Evolutionary conservation across 495 filamentous ascomycete genomes (phyloP).

Genomic region (Penicillium cataractarum): DNA sequence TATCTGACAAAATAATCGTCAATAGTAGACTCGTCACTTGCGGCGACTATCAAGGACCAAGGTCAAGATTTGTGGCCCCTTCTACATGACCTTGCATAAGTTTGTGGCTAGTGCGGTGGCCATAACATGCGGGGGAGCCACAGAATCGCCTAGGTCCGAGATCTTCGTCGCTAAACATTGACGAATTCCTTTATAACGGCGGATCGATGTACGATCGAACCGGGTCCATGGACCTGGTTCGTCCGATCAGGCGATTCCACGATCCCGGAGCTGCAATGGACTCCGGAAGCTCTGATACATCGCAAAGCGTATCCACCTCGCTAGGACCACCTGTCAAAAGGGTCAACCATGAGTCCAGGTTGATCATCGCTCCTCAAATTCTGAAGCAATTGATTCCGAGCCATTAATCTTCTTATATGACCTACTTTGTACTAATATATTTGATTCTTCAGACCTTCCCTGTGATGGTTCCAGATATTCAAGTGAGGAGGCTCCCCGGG

Average conservation of each 20-base stretch:
- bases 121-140: neutral
- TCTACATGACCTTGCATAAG: slow-evolving; percentile 19
- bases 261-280: neutral
- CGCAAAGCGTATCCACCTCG: neutral
- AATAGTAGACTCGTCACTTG: slow-evolving; percentile 9
- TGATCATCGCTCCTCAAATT: neutral
- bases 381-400: neutral
- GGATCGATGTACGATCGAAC: neutral
- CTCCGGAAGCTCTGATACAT: neutral
- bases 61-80: neutral
- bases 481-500: neutral
- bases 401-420: neutral
- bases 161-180: slow-evolving; percentile 8
- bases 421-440: no score
- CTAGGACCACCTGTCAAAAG: slow-evolving; percentile 5
- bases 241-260: slow-evolving; percentile 17
- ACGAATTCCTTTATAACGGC: neutral
- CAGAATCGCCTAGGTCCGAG: neutral
- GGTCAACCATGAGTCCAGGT: neutral
- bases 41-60: neutral
- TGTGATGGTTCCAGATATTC: neutral
- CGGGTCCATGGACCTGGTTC: slow-evolving; percentile 11
- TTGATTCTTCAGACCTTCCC: neutral
- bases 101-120: slow-evolving; percentile 2
- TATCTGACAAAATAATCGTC: neutral